Evolutionary conservation across 2,329 filamentous ascomycete species (phyloP), one percentile per base, ranked within the genome.

Genomic region (Paraconiothyrium sp.): DNA sequence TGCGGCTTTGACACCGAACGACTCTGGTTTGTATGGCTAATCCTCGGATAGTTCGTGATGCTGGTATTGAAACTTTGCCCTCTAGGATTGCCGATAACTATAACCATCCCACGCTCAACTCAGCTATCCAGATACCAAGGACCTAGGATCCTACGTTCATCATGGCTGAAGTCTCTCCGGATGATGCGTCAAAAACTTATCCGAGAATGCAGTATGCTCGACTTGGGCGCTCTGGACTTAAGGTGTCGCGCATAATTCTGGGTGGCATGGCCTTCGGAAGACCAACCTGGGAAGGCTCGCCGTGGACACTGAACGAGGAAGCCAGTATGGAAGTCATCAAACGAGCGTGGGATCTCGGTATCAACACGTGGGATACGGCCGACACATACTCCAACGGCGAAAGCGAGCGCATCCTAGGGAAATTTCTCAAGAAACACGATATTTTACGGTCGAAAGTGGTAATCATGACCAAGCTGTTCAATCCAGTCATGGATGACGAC

Each of bases 311-410:
- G 10, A 68, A 72, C 2, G 78, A 81, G 59, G 72, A 76, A 16
- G 73, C 79, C 20, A 71, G 74, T 1, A 62, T 82, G 9, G 66
- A 72, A 7, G 57, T 82, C 6, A 69, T 82, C 48, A 80, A 82
- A 62, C 67, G 69, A 4, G 78, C 79, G 1, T 81, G 75, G 39
- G 78, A 81, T 39, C 56, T 60, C 3, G 80, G 80, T 16, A 79
- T 81, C 61, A 81, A 80, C 58, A 81, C 79, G 0, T 82, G 78
- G 75, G 79, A 83, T 56, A 77, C 74, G 8, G 72, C 75, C 1
- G 60, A 70, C 54, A 59, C 46, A 4, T 63, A 76, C 57, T 69
- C 65, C 14, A 72, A 76, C 30, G 73, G 73, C 1, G 49, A 56
- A 5, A 64, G 59, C 8, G 73, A 76, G 51, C 49, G 30, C 4